Base-by-base conservation (phyloP, 805 yeast genomes). In the Candida chauliodis region DNA sequence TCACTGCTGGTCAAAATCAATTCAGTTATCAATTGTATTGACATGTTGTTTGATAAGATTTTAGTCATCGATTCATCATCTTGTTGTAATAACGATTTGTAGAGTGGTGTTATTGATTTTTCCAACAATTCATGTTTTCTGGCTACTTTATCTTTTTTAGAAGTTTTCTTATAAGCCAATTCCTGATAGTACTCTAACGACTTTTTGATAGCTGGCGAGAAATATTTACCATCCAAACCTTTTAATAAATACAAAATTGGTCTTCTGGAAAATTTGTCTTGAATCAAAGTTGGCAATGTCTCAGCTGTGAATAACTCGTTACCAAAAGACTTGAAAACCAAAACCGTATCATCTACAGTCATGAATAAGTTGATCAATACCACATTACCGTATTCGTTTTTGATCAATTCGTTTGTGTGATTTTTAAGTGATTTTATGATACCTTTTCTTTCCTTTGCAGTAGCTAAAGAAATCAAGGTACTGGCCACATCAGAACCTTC, bases 401-500 rank as follows among this genome's bases (percentile, higher is more conserved):
- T 76, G 38, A 87, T 79, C 58, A 90, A 71, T 45, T 81, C 82
- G 32, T 72, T 68, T n/a, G 81, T 83, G 61, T 88, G 96, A 22
- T 75, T 75, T 55, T 81, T 85, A 59, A 91, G 74, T 11, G 81
- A 58, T 62, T 76, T 85, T 45, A 90, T 69, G 40, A 91, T 77
- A 35, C 59, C 57, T 64, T 90, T 91, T 70, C 96, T 82, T 65
- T 91, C 96, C 66, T 91, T 91, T 18, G 98, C 97, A 47, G 71
- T 84, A 23, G 96, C 91, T 40, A 74, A 72, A 1, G 96, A 86
- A 43, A 91, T 73, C 45, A 86, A 71, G 21, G 80, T 75, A 51
- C 85, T 79, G 1, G 96, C 96, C 42, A 89, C 97, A 51, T 87
- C 95, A 34, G 91, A 69, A 49, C 99, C 99, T 59, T 90, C 97